Base-by-base conservation (phyloP, 2,329 filamentous ascomycete species). In the Alternaria sp. region DNA sequence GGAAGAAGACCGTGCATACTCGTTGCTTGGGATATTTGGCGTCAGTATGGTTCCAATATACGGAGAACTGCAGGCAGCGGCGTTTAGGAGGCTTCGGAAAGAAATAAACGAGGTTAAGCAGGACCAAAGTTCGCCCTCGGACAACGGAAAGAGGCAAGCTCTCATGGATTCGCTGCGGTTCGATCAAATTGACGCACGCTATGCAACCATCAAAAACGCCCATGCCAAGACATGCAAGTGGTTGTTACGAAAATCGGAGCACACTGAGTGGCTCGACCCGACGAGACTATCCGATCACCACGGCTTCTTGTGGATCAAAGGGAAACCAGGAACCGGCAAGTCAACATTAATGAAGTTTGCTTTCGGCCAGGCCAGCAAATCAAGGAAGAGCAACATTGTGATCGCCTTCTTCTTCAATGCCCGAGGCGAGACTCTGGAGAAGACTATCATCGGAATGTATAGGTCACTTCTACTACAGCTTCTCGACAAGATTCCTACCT, bases 261-360 rank as follows among this genome's bases (percentile, higher is more conserved):
- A 81, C 54, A 48, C 62, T 3, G 59, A 74, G 2, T 84, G 81
- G 82, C 69, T 79, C 16, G 68, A 82, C 50, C 41, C 57, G 0
- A n/a, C 34, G 5, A 72, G 73, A 2, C 49, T 75, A 5, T 6
- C 32, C 6, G 54, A 75, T 3, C 75, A 82, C 36, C 59, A 74
- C 28, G 81, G 81, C 5, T 78, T 85, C 34, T 62, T 85, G 0
- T 85, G 82, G 83, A 81, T 85, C 30, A 78, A 78, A 45, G 83
- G 83, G 16, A 72, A 73, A n/a, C 44, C 68, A 12, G 68, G 71
- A 20, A 54, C 69, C 20, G 71, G 71, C 16, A 86, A 85, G 55
- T 85, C 80, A 14, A 81, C 77, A 2, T 56, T 81, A 27, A 80
- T 81, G 74, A 81, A 81, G 56, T 73, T 77, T 32, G 61, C 58